Conservation (phyloP, 768 basidiomycete species). For the Suillus subluteus region DNA sequence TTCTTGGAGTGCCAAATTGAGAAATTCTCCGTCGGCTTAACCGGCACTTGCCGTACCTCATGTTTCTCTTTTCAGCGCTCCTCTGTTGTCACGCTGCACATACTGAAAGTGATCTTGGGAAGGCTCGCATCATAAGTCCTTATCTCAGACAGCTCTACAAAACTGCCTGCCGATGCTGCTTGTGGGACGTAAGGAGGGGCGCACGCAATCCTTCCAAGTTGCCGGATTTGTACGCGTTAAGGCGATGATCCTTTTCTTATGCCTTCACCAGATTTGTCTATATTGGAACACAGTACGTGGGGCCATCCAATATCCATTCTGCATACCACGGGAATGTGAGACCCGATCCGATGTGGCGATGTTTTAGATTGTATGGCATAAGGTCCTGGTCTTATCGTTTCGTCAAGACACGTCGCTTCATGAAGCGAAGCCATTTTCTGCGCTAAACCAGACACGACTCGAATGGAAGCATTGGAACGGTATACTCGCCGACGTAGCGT, state of each 20-base stretch:
- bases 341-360: slow-evolving; percentile 11
- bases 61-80: not conserved
- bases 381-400: slow-evolving; percentile 3
- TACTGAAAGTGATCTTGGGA: too few species aligned
- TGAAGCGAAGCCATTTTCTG: not conserved
- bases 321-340: not conserved
- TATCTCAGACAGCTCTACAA: not conserved
- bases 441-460: not conserved
- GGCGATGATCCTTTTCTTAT: not conserved
- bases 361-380: not conserved
- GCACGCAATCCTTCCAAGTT: not conserved
- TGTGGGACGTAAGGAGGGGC: not conserved
- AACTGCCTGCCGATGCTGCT: not conserved
- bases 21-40: not conserved
- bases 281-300: not conserved
- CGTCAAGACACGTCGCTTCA: slow-evolving; percentile 1
- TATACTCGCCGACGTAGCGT: not conserved
- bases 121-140: not conserved
- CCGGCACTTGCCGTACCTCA: slow-evolving; percentile 4
- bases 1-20: slow-evolving; percentile 12
- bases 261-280: not conserved
- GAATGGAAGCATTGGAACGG: not conserved
- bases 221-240: not conserved
- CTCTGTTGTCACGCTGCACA: slow-evolving; percentile 2
- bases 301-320: not conserved